These are phyloP conservation scores for Austroboletus eburneus DNA, from an alignment of 768 basidiomycete genomes.

Conservation along the genomic window DNA sequence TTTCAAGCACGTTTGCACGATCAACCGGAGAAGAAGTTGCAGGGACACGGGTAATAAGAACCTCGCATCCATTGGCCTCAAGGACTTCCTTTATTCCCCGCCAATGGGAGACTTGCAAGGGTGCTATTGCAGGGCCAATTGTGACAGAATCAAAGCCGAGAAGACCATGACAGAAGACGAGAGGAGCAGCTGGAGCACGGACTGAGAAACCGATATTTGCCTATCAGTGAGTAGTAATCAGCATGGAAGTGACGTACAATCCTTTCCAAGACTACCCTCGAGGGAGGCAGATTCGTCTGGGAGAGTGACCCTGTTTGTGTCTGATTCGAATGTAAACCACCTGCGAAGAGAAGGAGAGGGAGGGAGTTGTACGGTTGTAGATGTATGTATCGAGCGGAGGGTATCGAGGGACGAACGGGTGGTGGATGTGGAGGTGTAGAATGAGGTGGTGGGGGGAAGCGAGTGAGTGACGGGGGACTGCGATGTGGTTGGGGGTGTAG, in stretches of 20 bases:
- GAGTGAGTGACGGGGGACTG: constrained; percentile 10
- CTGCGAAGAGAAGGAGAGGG: constrained; percentile 23
- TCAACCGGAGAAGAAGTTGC: constrained; percentile 87
- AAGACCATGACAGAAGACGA: constrained; percentile 95
- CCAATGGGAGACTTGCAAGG: constrained; percentile 92
- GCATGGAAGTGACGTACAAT: constrained; percentile 48
- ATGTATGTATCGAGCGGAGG: constrained; percentile 43
- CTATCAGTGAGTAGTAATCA: neutral
- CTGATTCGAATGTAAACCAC: constrained; percentile 49
- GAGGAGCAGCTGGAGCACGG: constrained; percentile 71
- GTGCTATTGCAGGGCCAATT: constrained; percentile 70
- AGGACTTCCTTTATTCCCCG: constrained; percentile 93
- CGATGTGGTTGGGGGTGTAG: constrained; percentile 47
- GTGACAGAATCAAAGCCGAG: constrained; percentile 86
- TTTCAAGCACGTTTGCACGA: constrained; percentile 85
- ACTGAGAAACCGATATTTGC: constrained; percentile 40
- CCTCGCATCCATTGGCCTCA: constrained; percentile 82
- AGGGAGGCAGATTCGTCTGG: constrained; percentile 46
- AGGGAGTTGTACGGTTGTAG: constrained; percentile 25
- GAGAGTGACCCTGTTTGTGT: constrained; percentile 38
- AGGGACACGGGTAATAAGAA: constrained; percentile 91
- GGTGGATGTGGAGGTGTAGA: constrained; percentile 22
- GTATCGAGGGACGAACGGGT: constrained; percentile 52
- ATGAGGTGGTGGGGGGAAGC: constrained; percentile 16
- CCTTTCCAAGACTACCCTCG: constrained; percentile 43